Base-by-base conservation (phyloP, 345 rosid species). In the Hypericum androsaemum region DNA sequence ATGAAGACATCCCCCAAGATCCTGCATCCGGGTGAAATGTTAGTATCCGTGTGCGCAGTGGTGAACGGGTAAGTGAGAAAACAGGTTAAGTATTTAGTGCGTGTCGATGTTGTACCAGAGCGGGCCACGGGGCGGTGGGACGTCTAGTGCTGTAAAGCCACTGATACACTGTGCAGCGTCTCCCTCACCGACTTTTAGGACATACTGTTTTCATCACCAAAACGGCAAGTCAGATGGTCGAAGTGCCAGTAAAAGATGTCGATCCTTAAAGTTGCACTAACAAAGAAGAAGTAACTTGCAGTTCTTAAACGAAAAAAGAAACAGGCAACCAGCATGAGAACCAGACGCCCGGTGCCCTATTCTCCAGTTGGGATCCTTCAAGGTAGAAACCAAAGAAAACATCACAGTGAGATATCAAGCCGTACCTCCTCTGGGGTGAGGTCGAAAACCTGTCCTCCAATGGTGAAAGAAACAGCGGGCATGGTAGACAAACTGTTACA, bases 1-100 rank as follows among this genome's bases (percentile, higher is more conserved):
- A 81, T 39, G 67, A 81, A 81, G 37, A 64, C 60, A 40, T 75
- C 76, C 39, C 87, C 87, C 7, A 80, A 67, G 47, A 80, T 64
- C 83, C 87, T 80, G 72, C 68, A 55, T 10, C 8, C 7, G 48
- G 15, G 36, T 39, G 45, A 41, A 42, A 37, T 2, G 17, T 10
- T 14, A 12, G 40, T 38, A 2, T 38, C 53, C 7, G 36, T 38
- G 11, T 5, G 6, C 3, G 12, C 41, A 16, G 32, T 58, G 10
- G 28, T 10, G 45, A 13, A 1, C 5, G 50, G 39, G 40, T n/a
- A n/a, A n/a, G n/a, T n/a, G n/a, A n/a, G n/a, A n/a, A n/a, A n/a
- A n/a, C 32, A 22, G 4, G 4, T 22, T 22, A 4, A 22, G 32
- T n/a, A 22, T 22, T 22, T 22, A 22, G 32, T 22, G 1, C 4